Conservation (phyloP, 331 rosid species). For the Erythrophleum ivorense region DNA sequence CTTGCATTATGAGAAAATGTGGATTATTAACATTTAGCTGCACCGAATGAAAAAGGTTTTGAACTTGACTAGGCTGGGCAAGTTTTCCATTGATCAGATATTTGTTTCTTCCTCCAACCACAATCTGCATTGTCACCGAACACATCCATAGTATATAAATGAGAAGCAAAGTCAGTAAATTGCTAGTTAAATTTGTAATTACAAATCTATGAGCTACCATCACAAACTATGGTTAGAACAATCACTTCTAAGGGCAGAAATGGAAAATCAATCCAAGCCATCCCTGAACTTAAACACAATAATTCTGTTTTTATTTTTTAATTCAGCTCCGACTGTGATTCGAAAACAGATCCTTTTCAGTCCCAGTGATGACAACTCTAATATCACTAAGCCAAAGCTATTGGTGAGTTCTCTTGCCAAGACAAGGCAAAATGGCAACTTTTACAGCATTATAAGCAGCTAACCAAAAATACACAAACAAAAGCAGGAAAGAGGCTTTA, state of each 20-base stretch:
- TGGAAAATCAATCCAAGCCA: slow-evolving; percentile 25
- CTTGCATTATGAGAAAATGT: slow-evolving; percentile 98
- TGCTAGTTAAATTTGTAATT: neutral
- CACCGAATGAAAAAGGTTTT: slow-evolving; percentile 96
- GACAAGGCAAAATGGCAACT: neutral
- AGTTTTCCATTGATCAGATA: slow-evolving; percentile 94
- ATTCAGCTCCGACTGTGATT: no score
- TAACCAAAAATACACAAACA: slow-evolving; percentile 4
- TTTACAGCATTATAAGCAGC: neutral
- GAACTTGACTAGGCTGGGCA: slow-evolving; percentile 99
- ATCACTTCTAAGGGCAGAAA: slow-evolving; percentile 2
- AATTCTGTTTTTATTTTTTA: neutral
- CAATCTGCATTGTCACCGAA: slow-evolving; percentile 68
- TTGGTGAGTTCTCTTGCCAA: neutral
- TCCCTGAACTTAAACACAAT: neutral
- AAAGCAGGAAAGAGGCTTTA: neutral
- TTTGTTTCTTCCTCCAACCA: slow-evolving; percentile 96
- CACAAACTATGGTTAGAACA: slow-evolving; percentile 7
- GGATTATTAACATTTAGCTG: slow-evolving; percentile 98
- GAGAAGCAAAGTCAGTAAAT: slow-evolving; percentile 3
- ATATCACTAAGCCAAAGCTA: neutral
- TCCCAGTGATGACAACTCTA: no score
- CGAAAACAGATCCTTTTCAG: neutral
- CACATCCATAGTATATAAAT: slow-evolving; percentile 11
- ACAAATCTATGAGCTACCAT: neutral